phyloP scores from a whole-genome alignment of 2,329 filamentous ascomycete species.

The Clarireedia monteithiana region DNA sequence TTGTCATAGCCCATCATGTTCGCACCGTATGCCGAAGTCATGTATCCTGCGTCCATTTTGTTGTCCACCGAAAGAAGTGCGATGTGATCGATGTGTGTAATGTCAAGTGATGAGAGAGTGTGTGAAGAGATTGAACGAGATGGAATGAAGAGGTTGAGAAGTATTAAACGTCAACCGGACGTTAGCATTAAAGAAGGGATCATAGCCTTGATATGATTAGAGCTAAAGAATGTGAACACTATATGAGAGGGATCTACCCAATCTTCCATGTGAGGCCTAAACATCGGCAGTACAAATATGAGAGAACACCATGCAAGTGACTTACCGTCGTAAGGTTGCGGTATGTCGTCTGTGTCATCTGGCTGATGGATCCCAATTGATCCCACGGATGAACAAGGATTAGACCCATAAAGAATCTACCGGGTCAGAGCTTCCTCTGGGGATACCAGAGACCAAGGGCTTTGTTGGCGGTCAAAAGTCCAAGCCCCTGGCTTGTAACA shows the following conservation, averaged over 20 bases:
- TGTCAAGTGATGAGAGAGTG: background rate
- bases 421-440: constrained; percentile 29
- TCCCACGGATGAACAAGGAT: constrained; percentile 21
- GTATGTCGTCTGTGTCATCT: constrained; percentile 31
- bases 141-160: constrained; percentile 2
- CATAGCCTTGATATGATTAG: constrained; percentile 16
- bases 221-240: constrained; percentile 15
- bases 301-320: constrained; percentile 26
- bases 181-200: constrained; percentile 13
- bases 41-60: constrained; percentile 23
- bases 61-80: constrained; percentile 1
- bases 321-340: constrained; percentile 24
- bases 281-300: constrained; percentile 27
- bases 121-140: background rate
- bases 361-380: constrained; percentile 19
- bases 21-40: constrained; percentile 14
- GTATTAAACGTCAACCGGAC: constrained; percentile 12
- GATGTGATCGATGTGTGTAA: background rate
- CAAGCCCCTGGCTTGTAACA: constrained; percentile 26
- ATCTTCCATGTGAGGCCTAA: constrained; percentile 22
- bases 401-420: constrained; percentile 14
- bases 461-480: constrained; percentile 28
- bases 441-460: constrained; percentile 18
- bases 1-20: constrained; percentile 29
- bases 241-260: constrained; percentile 19